Evolutionary conservation across 1,284 basidiomycete species (phyloP), one percentile per base, ranked within the genome.

Genomic region (Salmacisia buchloeana): DNA sequence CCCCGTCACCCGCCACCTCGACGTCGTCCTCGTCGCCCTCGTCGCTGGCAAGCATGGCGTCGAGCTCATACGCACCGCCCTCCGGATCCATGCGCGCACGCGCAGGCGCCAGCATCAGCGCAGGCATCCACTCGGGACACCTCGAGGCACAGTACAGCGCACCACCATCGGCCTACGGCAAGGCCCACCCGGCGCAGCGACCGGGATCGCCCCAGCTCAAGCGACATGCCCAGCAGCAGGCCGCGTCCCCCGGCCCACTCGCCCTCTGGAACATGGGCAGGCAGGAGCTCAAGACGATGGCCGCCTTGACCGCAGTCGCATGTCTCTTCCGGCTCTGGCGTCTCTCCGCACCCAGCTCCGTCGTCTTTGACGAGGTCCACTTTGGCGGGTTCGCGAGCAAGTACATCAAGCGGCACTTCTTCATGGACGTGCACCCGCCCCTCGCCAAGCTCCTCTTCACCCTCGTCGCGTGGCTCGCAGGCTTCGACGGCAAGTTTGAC

Each of bases 381-480:
- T 79, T 79, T 63, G 77, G 77, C 23, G 75, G 76, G 21, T 74
- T 96, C 78, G 90, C 93, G 1, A 85, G 86, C 61, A 92, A 91
- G 65, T 94, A 82, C 80, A 90, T 94, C 83, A 90, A 91, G 81
- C 90, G 89, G 13, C 85, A 86, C 60, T 94, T 93, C 82, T 92
- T 82, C 86, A 85, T 99, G 81, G 96, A 99, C 77, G 94, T 99
- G 1, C 94, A 99, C 79, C 94, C 58, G 9, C 96, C 96, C 1
- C 84, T 99, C 5, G 94, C 94, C 34, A 98, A 98, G 79, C 85
- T 99, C 25, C 83, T 98, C 63, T 93, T 98, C 74, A 94, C 94
- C 0, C 84, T 96, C 29, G 89, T 90, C 6, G 93, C 87, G 0
- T 94, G 89, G 77, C 65, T 96, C 3, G 89, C 86, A 59, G 91